These are phyloP conservation scores for Tetracladium marchalianum DNA, from an alignment of 495 filamentous ascomycete species.

Conservation along the genomic window DNA sequence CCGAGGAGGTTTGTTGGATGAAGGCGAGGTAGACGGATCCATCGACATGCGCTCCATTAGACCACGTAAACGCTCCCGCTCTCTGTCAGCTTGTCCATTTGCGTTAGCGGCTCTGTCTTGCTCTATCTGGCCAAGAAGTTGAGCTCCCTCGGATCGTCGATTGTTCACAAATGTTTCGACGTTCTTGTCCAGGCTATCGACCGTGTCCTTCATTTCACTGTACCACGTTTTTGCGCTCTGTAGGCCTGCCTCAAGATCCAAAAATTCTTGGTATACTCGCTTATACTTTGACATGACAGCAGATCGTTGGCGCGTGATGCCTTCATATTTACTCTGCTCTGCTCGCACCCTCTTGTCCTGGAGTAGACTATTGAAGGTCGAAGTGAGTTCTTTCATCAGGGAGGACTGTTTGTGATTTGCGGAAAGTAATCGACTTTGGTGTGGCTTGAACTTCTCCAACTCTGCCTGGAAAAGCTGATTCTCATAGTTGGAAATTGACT, in stretches of 20 bases:
- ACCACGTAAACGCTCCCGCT: constrained; percentile 74
- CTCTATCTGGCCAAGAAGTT: constrained; percentile 82
- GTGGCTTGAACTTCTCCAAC: constrained; percentile 90
- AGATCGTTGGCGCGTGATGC: constrained; percentile 71
- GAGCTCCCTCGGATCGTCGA: constrained; percentile 80
- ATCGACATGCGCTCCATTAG: constrained; percentile 95
- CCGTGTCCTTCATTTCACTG: constrained; percentile 88
- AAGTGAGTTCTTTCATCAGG: constrained; percentile 90
- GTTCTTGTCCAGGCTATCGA: constrained; percentile 91
- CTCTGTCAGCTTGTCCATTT: constrained; percentile 68
- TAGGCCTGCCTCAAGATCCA: constrained; percentile 79
- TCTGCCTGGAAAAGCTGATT: constrained; percentile 85
- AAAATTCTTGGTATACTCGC: constrained; percentile 84
- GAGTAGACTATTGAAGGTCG: constrained; percentile 75
- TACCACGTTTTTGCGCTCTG: constrained; percentile 87
- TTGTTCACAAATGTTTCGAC: constrained; percentile 96
- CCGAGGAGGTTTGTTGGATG: constrained; percentile 33
- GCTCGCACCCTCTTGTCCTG: constrained; percentile 90
- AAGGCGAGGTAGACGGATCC: constrained; percentile 42
- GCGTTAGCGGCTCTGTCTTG: constrained; percentile 57
- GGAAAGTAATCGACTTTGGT: constrained; percentile 83
- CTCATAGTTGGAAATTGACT: constrained; percentile 81
- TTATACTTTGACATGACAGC: constrained; percentile 81
- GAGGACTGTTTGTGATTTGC: constrained; percentile 89
- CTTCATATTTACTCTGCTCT: constrained; percentile 91